Percentiles rank a stretch among this genome's conserved stretches.
Conservation (phyloP, 2,329 filamentous ascomycete species). For the Sordariomycetes sp. region DNA sequence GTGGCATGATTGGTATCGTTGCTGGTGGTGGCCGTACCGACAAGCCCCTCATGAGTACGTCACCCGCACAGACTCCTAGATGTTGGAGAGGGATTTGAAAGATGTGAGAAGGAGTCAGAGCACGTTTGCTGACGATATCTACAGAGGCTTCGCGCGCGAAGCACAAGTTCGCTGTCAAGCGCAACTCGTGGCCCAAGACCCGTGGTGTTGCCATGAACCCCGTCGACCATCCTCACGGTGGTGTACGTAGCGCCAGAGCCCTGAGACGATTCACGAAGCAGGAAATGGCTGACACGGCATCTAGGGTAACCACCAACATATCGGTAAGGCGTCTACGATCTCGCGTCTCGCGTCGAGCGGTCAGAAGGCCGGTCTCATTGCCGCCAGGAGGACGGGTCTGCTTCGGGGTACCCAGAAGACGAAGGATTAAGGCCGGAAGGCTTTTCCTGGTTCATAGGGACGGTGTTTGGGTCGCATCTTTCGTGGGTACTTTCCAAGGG, state of each 20-base stretch:
- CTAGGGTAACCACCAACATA: slow-evolving; percentile 99
- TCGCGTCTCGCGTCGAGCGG: slow-evolving; percentile 93
- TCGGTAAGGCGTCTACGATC: slow-evolving; percentile 99
- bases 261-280: background rate
- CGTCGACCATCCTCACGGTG: slow-evolving; percentile 97
- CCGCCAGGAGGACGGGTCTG: slow-evolving; percentile 98
- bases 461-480: slow-evolving; percentile 52
- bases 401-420: slow-evolving; percentile 99
- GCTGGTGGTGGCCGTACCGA: slow-evolving; percentile 98
- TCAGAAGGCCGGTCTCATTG: slow-evolving; percentile 99
- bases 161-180: slow-evolving; percentile 99
- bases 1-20: slow-evolving; percentile 99
- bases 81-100: background rate
- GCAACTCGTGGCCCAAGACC: slow-evolving; percentile 99
- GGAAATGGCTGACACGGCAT: slow-evolving; percentile 24
- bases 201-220: slow-evolving; percentile 99
- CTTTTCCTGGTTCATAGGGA: slow-evolving; percentile 45
- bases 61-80: background rate
- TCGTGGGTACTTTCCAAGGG: slow-evolving; percentile 31
- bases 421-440: slow-evolving; percentile 64
- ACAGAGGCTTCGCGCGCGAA: slow-evolving; percentile 96
- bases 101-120: background rate
- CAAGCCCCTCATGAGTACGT: slow-evolving; percentile 91
- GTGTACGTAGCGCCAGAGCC: slow-evolving; percentile 38
- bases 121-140: slow-evolving; percentile 22